Conservation (phyloP, 306 rosid species). For the Vachellia collinsii region DNA sequence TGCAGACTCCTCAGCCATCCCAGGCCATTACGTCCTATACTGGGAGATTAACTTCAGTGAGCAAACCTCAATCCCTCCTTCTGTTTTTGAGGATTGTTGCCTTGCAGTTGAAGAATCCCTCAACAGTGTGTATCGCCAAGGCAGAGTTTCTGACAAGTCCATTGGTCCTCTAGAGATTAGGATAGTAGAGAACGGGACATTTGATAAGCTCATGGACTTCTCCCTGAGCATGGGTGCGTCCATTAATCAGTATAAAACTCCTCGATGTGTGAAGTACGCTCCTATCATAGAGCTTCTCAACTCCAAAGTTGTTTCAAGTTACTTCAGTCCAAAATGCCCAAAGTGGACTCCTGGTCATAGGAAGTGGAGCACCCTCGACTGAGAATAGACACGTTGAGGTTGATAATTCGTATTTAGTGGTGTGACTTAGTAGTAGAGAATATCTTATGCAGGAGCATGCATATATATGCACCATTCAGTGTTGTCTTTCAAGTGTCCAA, state of each 20-base stretch:
- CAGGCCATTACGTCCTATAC: constrained; percentile 53
- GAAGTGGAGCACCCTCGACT: constrained; percentile 32
- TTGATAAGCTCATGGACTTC: constrained; percentile 55
- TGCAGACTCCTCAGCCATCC: constrained; percentile 49
- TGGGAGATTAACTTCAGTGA: constrained; percentile 49
- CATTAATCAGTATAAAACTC: constrained; percentile 60
- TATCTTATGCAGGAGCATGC: neutral
- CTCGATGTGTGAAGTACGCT: constrained; percentile 46
- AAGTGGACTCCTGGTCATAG: constrained; percentile 49
- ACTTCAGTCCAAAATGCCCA: constrained; percentile 52
- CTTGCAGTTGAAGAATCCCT: constrained; percentile 48
- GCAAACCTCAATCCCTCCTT: constrained; percentile 38
- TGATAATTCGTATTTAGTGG: neutral
- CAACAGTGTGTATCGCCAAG: constrained; percentile 48
- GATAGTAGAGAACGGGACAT: constrained; percentile 52
- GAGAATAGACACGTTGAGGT: neutral
- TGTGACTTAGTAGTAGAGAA: neutral
- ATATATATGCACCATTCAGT: neutral
- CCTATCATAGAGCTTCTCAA: constrained; percentile 47
- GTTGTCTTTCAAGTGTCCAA: neutral
- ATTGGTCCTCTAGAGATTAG: constrained; percentile 57
- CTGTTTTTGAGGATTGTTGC: constrained; percentile 50
- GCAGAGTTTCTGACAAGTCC: constrained; percentile 53
- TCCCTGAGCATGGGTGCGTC: constrained; percentile 52
- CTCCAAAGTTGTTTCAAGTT: constrained; percentile 38